Percentiles rank a stretch among this genome's conserved stretches.
phyloP scores from a whole-genome alignment of 2,329 filamentous ascomycete species.

The Arthrobotrys conoides region DNA sequence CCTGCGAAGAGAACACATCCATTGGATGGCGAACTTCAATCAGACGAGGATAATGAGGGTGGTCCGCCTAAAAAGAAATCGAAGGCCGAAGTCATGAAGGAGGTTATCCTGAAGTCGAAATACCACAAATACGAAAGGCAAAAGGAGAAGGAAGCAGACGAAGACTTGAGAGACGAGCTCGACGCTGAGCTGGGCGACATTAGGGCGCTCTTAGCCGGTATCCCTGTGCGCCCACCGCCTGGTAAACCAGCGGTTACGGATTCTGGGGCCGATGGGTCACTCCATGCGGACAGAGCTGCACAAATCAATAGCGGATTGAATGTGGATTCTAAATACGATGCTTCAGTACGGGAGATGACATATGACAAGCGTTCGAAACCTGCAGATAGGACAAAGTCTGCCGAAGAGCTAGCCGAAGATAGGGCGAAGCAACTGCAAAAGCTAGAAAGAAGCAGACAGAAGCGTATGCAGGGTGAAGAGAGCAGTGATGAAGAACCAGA shows the following conservation, averaged over 20 bases:
- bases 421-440: constrained; percentile 82
- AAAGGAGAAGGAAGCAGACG: constrained; percentile 90
- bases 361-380: constrained; percentile 88
- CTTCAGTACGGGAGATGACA: constrained; percentile 83
- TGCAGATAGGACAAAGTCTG: constrained; percentile 89
- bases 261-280: constrained; percentile 65
- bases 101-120: constrained; percentile 97
- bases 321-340: constrained; percentile 79
- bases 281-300: constrained; percentile 74
- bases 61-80: constrained; percentile 88
- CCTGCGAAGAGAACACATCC: constrained; percentile 70
- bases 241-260: constrained; percentile 66
- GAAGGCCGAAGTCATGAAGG: constrained; percentile 97
- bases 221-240: constrained; percentile 64
- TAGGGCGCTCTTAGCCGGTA: constrained; percentile 77
- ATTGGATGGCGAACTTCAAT: constrained; percentile 70
- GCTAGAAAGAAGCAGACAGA: constrained; percentile 84
- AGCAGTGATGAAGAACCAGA: constrained; percentile 77
- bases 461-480: constrained; percentile 89
- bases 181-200: constrained; percentile 86
- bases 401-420: constrained; percentile 84
- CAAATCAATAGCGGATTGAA: constrained; percentile 66
- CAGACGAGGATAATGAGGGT: constrained; percentile 70
- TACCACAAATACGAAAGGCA: constrained; percentile 94
- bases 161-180: constrained; percentile 84